A percentile compares a stretch with the other conserved stretches of the same genome.
phyloP scores from a whole-genome alignment of 805 yeast species.

The Suhomyces xylopsoci region DNA sequence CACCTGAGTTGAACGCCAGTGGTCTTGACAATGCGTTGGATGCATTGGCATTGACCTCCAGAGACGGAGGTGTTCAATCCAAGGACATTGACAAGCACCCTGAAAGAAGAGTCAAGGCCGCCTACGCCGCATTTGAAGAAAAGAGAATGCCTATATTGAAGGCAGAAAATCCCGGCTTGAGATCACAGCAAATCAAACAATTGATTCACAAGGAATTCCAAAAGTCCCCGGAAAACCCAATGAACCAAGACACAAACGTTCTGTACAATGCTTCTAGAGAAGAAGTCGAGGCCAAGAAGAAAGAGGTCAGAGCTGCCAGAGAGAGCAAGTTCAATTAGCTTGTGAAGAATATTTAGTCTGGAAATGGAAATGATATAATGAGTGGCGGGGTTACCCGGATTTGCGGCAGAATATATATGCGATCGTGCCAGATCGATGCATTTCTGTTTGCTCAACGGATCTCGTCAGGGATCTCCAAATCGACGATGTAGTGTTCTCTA shows the following conservation, averaged over 20 bases:
- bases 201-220: slow-evolving; percentile 75
- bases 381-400: background rate
- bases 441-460: background rate
- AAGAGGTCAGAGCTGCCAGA: slow-evolving; percentile 47
- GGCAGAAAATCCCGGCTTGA: slow-evolving; percentile 75
- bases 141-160: slow-evolving; percentile 67
- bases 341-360: background rate
- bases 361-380: background rate
- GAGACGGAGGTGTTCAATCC: slow-evolving; percentile 51
- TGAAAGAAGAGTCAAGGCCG: slow-evolving; percentile 84
- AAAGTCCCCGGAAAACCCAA: slow-evolving; percentile 77
- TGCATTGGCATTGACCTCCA: slow-evolving; percentile 65
- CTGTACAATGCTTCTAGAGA: slow-evolving; percentile 57
- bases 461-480: background rate
- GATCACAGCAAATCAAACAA: slow-evolving; percentile 76
- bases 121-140: slow-evolving; percentile 68
- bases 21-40: slow-evolving; percentile 79
- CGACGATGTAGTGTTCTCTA: background rate
- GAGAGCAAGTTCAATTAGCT: slow-evolving; percentile 35
- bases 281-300: slow-evolving; percentile 47
- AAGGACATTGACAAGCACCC: slow-evolving; percentile 83
- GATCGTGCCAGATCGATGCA: background rate
- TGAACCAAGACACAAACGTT: slow-evolving; percentile 70
- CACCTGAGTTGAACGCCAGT: slow-evolving; percentile 58
- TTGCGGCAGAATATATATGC: background rate